A percentile compares a stretch with the other conserved stretches of the same genome.
These are phyloP conservation scores for Claviceps sp. DNA, from an alignment of 2,329 filamentous ascomycete genomes.

Conservation along the genomic window DNA sequence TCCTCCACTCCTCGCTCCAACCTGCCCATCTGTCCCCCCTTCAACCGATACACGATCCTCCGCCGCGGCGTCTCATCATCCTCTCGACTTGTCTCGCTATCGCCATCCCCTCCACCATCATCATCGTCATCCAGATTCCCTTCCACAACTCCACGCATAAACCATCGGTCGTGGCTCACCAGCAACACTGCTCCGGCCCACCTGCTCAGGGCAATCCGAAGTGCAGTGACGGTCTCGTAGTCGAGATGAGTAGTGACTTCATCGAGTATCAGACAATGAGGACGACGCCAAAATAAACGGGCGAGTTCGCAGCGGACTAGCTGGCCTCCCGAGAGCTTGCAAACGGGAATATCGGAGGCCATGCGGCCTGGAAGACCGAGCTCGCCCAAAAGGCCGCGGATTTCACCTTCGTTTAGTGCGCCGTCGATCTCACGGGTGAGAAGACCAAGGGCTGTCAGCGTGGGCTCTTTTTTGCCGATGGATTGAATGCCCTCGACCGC, in stretches of 20 bases:
- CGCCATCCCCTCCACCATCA: conserved; percentile 5
- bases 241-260: conserved; percentile 80
- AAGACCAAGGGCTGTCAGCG: conserved; percentile 51
- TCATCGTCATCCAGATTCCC: conserved; percentile 18
- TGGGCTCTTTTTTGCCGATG: conserved; percentile 32
- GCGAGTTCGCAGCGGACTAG: conserved; percentile 54
- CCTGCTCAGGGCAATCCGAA: conserved; percentile 49
- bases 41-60: conserved; percentile 47
- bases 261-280: conserved; percentile 63
- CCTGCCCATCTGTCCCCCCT: conserved; percentile 38
- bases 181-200: conserved; percentile 67
- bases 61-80: conserved; percentile 32
- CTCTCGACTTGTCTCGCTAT: conserved; percentile 18
- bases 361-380: conserved; percentile 58
- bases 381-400: conserved; percentile 51
- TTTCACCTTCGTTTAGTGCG: conserved; percentile 49
- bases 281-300: conserved; percentile 51
- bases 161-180: conserved; percentile 73
- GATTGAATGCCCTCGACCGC: conserved; percentile 56
- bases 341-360: conserved; percentile 59
- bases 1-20: conserved; percentile 48
- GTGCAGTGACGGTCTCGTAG: conserved; percentile 62
- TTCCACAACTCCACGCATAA: conserved; percentile 56
- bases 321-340: conserved; percentile 68
- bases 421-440: conserved; percentile 41